Base-by-base conservation (phyloP, 2,329 filamentous ascomycete genomes). In the Fusarium concolor region DNA sequence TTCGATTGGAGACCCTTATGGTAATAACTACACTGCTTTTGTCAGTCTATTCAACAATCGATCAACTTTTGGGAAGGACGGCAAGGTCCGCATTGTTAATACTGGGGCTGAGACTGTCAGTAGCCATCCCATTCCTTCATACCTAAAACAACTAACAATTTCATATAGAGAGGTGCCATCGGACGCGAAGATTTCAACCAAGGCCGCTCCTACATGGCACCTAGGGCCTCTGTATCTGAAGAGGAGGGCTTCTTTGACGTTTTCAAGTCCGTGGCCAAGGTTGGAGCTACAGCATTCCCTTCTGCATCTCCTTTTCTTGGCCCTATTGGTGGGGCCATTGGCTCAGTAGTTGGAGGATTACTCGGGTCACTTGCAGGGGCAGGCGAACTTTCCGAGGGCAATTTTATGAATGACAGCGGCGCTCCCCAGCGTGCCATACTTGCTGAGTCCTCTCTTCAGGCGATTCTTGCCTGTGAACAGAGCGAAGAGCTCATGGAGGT, bases 171-270 rank as follows among this genome's bases (percentile, higher is more conserved):
- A 43, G 29, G 28, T 7, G 22, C 9, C 10, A n/a, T 35, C 28
- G 50, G 43, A 12, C 33, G 31, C 5, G 6, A 11, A 12, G 26
- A 11, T 3, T 26, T 35, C 0, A 57, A 26, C n/a, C 28, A 41
- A 29, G 22, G 18, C 15, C 14, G 10, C 6, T 0, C 52, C 6
- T 10, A 11, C 3, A 55, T n/a, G 5, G 10, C 51, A 4, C 3
- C 17, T 8, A 29, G 28, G 6, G 14, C 12, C 6, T 10, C 35
- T 6, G n/a, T 20, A 10, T 51, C 28, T 14, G 38, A 41, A 5
- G 39, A 65, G 28, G 67, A 75, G 53, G 60, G 57, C 5, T 72
- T 76, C 44, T 18, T 72, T 3, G 67, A 75, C 20, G 44, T 71
- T 20, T 51, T 76, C 14, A 70, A 70, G 53, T 33, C 3, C 10